A percentile compares a stretch with the other conserved stretches of the same genome.
phyloP scores from a whole-genome alignment of 176 grass and related monocot species.

The Stipa capillata region DNA sequence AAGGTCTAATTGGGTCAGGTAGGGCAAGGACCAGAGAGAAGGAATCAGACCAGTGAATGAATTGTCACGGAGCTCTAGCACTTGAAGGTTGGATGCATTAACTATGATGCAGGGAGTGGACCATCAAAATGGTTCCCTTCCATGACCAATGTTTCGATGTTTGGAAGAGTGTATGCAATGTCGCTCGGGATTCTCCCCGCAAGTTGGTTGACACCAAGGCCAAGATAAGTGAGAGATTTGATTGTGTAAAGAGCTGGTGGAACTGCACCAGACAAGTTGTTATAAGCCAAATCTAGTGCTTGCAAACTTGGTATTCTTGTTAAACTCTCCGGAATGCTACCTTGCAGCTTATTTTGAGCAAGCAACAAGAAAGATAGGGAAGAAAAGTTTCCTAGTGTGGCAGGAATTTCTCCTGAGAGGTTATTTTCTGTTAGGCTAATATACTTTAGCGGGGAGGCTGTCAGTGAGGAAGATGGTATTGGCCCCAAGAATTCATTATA shows the following conservation, averaged over 20 bases:
- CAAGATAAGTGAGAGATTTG: not conserved
- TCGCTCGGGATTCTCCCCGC: not conserved
- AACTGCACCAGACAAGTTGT: constrained; percentile 20
- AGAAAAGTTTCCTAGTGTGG: constrained; percentile 20
- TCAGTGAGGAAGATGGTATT: not conserved
- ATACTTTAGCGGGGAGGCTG: not conserved
- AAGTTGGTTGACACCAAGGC: constrained; percentile 5
- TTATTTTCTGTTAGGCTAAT: constrained; percentile 8
- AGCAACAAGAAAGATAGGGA: constrained; percentile 3
- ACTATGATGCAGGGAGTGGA: constrained; percentile 23
- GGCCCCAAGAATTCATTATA: not conserved
- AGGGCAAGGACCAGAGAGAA: not conserved
- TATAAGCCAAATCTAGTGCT: not conserved
- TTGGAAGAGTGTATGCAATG: not conserved
- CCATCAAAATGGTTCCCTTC: constrained; percentile 6
- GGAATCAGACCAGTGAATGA: not conserved
- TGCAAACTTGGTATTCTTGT: not conserved
- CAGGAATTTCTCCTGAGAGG: constrained; percentile 24
- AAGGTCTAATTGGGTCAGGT: not conserved
- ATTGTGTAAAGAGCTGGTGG: not conserved
- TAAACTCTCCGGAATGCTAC: constrained; percentile 27
- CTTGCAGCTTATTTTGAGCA: constrained; percentile 16
- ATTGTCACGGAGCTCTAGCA: not conserved
- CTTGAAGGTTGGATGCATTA: not conserved
- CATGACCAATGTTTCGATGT: not conserved